Percentiles rank a stretch among this genome's conserved stretches.
Evolutionary conservation across 805 yeast genomes (phyloP).

Genomic region (Suhomyces canberraensis): DNA sequence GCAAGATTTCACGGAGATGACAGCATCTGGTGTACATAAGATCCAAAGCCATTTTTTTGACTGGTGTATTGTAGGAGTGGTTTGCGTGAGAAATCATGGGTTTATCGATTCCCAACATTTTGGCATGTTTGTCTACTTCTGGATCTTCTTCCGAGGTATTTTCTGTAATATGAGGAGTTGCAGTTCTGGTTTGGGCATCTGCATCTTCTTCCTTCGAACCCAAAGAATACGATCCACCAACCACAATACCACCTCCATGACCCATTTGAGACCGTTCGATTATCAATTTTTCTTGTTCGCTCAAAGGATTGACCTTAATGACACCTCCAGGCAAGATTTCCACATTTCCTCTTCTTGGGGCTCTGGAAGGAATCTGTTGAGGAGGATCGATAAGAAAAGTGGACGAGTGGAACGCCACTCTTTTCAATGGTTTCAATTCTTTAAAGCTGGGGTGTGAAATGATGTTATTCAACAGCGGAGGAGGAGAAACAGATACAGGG

Average conservation of each 20-base stretch:
- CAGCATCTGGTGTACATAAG: slow-evolving; percentile 88
- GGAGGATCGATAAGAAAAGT: slow-evolving; percentile 63
- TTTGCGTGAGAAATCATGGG: slow-evolving; percentile 23
- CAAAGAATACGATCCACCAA: slow-evolving; percentile 73
- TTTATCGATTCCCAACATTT: slow-evolving; percentile 28
- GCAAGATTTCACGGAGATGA: slow-evolving; percentile 85
- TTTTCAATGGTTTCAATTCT: slow-evolving; percentile 34
- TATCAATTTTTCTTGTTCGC: slow-evolving; percentile 49
- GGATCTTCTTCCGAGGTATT: slow-evolving; percentile 17
- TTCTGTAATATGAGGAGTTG: neutral
- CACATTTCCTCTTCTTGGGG: slow-evolving; percentile 76
- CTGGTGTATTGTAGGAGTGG: slow-evolving; percentile 29
- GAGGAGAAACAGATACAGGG: slow-evolving; percentile 1
- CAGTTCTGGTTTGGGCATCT: neutral
- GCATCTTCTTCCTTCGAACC: slow-evolving; percentile 22
- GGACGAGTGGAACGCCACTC: slow-evolving; percentile 42
- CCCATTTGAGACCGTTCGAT: slow-evolving; percentile 39
- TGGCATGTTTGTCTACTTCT: slow-evolving; percentile 22
- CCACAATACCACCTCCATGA: slow-evolving; percentile 66
- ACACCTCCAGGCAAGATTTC: slow-evolving; percentile 53
- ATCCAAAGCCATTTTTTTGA: slow-evolving; percentile 55
- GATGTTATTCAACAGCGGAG: neutral
- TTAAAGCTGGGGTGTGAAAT: slow-evolving; percentile 23
- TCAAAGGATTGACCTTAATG: slow-evolving; percentile 50
- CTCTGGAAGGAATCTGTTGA: slow-evolving; percentile 87